Evolutionary conservation across 2,329 filamentous ascomycete species (phyloP).

Genomic region (Aspergillus fructus): DNA sequence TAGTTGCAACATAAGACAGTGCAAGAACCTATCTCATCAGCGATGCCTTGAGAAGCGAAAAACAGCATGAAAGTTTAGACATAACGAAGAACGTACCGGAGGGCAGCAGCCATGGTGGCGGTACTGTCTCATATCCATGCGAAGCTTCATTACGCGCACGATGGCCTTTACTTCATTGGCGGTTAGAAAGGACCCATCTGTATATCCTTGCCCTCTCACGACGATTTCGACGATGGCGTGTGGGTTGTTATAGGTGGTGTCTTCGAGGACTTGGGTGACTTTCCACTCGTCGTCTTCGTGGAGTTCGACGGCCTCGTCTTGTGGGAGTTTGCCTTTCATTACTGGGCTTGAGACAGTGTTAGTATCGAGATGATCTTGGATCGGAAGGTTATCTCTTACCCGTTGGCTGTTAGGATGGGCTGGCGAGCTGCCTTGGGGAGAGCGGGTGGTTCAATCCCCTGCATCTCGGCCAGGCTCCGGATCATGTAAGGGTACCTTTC

Average conservation of each 20-base stretch:
- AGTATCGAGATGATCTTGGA: background rate
- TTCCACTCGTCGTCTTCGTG: slow-evolving; percentile 1
- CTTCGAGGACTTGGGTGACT: slow-evolving; percentile 8
- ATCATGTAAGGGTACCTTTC: background rate
- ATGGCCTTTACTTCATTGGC: slow-evolving; percentile 9
- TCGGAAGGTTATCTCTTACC: background rate
- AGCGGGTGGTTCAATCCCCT: background rate
- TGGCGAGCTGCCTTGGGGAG: background rate
- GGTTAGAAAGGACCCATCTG: background rate
- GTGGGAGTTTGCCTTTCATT: slow-evolving; percentile 4
- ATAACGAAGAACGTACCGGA: slow-evolving; percentile 1
- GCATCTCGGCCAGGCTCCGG: background rate
- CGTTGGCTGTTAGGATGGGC: background rate
- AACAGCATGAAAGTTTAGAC: too few species aligned
- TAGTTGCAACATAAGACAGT: slow-evolving; percentile 6
- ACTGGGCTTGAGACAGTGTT: background rate
- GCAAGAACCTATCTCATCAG: slow-evolving; percentile 8
- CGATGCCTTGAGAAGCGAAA: background rate
- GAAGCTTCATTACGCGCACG: slow-evolving; percentile 4
- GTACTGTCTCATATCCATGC: slow-evolving; percentile 3
- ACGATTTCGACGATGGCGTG: slow-evolving; percentile 7
- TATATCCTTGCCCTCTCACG: background rate
- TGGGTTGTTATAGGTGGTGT: background rate
- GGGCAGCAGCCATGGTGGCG: background rate
- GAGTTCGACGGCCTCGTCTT: background rate